Base-by-base conservation (phyloP, 179 eudicot species). In the Dionaea muscipula region DNA sequence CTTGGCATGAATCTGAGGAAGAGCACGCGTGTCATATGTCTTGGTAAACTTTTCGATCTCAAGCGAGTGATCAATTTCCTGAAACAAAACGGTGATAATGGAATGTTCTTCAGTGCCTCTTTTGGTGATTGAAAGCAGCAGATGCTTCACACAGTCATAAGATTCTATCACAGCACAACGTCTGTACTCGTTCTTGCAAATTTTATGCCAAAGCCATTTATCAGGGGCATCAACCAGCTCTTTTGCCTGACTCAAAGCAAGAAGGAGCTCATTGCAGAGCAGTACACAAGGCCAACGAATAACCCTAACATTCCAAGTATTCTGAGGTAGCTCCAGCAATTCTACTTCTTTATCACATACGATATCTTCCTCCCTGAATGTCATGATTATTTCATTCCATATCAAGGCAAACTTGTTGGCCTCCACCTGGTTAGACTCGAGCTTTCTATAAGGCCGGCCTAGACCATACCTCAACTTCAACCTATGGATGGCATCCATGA, bases 241-340 rank as follows among this genome's bases (percentile, higher is more conserved):
- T 61, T 85, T 83, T 8, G 93, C 97, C 83, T 83, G 89, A 47
- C 95, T 75, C 47, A 89, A 86, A 41, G 95, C 88, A 49, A 89
- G 81, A 43, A 83, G 80, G 47, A 89, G 81, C 83, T 89, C 97
- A 51, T 89, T 85, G 55, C 89, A 85, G 17, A 89, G 80, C 19
- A 89, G 72, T 51, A 83, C 77, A 71, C 97, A 85, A 14, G 97
- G 95, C 95, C 97, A 89, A 27, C 91, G 86, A 47, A 89, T 76
- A 58, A 89, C 89, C 66, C 93, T 60, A 22, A 89, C 82, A 57
- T 79, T 82, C 95, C 95, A 89, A 57, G 78, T 75, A 62, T 82
- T 79, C 65, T 74, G 87, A 23, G 97, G 89, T 48, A 89, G 75
- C 72, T 89, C 97, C 69, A 89, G 72, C 37, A 85, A 67, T 77